Evolutionary conservation across 768 basidiomycete species (phyloP).

Genomic region (Naematelia encephala): DNA sequence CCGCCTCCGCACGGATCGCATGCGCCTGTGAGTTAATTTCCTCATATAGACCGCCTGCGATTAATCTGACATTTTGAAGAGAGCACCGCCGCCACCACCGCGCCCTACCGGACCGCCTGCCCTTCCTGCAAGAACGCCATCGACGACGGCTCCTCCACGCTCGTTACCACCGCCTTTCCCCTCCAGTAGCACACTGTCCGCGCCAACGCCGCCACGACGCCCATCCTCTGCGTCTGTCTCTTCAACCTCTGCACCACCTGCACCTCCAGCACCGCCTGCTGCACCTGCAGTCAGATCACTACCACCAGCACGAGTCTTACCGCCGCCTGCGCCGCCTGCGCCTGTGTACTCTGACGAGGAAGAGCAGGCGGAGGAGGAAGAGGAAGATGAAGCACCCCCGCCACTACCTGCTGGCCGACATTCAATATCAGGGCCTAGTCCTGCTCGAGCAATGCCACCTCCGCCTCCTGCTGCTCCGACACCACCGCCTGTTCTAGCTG

Average conservation of each 20-base stretch:
- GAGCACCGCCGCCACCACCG: conserved; percentile 34
- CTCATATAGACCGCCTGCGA: not conserved
- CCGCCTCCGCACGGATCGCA: not conserved
- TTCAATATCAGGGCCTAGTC: conserved; percentile 2
- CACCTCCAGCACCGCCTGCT: conserved; percentile 11
- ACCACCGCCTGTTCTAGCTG: not conserved
- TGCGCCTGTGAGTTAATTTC: not conserved
- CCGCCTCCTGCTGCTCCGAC: conserved; percentile 6
- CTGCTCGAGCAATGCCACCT: conserved; percentile 29
- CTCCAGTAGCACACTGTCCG: conserved; percentile 14
- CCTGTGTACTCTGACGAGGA: conserved; percentile 12
- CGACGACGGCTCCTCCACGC: conserved; percentile 19
- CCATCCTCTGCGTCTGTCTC: conserved; percentile 1
- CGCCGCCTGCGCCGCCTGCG: conserved; percentile 25
- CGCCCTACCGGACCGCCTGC: conserved; percentile 28
- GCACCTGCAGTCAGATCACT: conserved; percentile 27
- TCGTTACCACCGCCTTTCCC: conserved; percentile 25
- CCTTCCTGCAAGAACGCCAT: conserved; percentile 9
- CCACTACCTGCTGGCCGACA: conserved; percentile 40
- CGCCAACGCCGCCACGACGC: conserved; percentile 18
- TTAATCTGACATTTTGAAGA: not conserved
- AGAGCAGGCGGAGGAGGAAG: conserved; percentile 30
- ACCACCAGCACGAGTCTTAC: conserved; percentile 12
- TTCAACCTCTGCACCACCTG: conserved; percentile 17
- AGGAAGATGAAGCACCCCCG: conserved; percentile 35